Conservation (phyloP, 1,139 yeast species). For the Candida dubliniensis region DNA sequence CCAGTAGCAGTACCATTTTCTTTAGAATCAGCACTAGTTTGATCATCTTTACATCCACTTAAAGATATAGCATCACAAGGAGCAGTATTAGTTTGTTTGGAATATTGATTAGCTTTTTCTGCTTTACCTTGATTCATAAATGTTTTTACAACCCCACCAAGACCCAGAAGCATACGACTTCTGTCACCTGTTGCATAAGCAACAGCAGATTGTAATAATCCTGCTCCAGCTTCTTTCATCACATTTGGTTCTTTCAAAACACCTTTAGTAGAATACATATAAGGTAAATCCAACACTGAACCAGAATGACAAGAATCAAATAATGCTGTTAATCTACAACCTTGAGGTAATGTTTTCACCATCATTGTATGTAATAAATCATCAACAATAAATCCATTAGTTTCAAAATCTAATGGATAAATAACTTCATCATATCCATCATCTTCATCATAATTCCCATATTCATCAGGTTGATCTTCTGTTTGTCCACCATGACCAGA, state of each 20-base stretch:
- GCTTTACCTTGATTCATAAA: constrained; percentile 28
- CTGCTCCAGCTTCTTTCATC: constrained; percentile 80
- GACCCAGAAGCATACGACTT: constrained; percentile 47
- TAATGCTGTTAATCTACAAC: constrained; percentile 84
- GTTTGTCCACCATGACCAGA: constrained; percentile 95
- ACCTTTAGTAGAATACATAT: constrained; percentile 87
- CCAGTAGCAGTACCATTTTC: constrained; percentile 83
- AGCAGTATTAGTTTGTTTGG: constrained; percentile 61
- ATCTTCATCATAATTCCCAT: constrained; percentile 79
- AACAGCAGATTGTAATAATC: constrained; percentile 67
- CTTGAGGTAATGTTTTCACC: constrained; percentile 76
- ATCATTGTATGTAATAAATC: constrained; percentile 82
- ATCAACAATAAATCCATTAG: constrained; percentile 72
- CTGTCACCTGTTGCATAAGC: constrained; percentile 74
- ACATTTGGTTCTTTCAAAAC: constrained; percentile 86
- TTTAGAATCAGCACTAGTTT: constrained; percentile 74
- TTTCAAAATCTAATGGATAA: constrained; percentile 85
- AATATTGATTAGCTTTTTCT: constrained; percentile 27
- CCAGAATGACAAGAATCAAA: constrained; percentile 96
- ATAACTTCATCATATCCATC: constrained; percentile 89
- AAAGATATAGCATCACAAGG: constrained; percentile 87
- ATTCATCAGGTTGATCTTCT: constrained; percentile 44
- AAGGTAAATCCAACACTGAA: constrained; percentile 86
- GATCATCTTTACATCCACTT: constrained; percentile 91
- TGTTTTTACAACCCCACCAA: constrained; percentile 50